Evolutionary conservation across 2,329 filamentous ascomycete species (phyloP).

Genomic region (Colletotrichum endophyticum): DNA sequence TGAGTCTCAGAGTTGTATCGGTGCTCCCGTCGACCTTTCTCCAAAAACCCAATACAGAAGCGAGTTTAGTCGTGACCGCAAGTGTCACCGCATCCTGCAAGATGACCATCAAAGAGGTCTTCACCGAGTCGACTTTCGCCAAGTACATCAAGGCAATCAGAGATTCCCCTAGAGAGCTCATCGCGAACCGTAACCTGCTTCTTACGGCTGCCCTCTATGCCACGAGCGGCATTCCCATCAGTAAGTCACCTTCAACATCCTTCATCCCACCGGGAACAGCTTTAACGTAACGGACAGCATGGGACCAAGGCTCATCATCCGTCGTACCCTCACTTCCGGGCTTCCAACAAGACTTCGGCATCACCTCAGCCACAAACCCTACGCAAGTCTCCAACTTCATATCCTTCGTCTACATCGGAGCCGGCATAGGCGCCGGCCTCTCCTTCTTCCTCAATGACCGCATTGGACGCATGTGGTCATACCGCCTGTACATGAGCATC

Average conservation of each 20-base stretch:
- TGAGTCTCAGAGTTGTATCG: not conserved
- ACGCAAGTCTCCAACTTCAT: slow-evolving; percentile 35
- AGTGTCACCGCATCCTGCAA: not conserved
- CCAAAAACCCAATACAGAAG: not conserved
- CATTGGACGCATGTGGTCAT: slow-evolving; percentile 43
- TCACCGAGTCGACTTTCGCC: slow-evolving; percentile 1
- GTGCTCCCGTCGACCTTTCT: not conserved
- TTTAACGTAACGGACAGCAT: not conserved
- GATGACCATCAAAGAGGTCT: not conserved
- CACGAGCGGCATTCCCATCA: slow-evolving; percentile 21
- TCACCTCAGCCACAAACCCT: slow-evolving; percentile 26
- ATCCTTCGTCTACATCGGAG: slow-evolving; percentile 36
- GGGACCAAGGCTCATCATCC: slow-evolving; percentile 16
- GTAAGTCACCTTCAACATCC: not conserved
- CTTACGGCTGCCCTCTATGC: slow-evolving; percentile 23
- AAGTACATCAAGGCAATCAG: slow-evolving; percentile 21
- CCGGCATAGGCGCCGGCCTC: slow-evolving; percentile 23
- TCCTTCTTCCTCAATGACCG: slow-evolving; percentile 47
- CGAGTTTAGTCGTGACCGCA: not conserved
- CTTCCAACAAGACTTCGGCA: slow-evolving; percentile 38
- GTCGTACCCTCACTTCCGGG: slow-evolving; percentile 35
- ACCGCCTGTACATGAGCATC: slow-evolving; percentile 38
- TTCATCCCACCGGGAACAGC: too few relatives aligned
- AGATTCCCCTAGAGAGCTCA: slow-evolving; percentile 22
- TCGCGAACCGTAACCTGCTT: slow-evolving; percentile 20